Evolutionary conservation across 352 stramenopile species (phyloP), one percentile per base, ranked within the genome.

Genomic region (Plasmopara halstedii): DNA sequence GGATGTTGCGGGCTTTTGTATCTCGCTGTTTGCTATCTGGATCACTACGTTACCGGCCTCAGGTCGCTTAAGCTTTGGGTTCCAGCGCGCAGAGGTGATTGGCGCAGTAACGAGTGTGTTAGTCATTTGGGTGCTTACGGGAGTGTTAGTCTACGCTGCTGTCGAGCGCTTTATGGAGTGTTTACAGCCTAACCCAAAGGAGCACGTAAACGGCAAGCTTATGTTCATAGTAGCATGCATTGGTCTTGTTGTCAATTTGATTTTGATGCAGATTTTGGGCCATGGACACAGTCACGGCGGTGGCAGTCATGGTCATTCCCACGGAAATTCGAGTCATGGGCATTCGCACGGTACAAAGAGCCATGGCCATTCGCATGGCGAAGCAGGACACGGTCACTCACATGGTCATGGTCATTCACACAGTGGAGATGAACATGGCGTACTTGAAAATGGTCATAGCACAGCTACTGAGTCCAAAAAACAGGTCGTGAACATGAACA

Each of bases 141-240:
- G 94, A 27, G 79, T 93, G 48, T 78, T 99, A 15, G 77, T 98
- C 6, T 93, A 94, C 36, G 93, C 97, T 35, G 97, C 95, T 1
- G 64, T 98, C 29, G 64, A 88, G 54, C 81, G 96, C 37, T 79
- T 92, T 49, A 58, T 83, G 43, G 77, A 91, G 45, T 85, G 72
- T 31, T 62, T 96, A 14, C 22, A 82, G 41, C 74, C 76, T 6
- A 59, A 94, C 64, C 70, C 80, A 9, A 61, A 73, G 34, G 86
- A 94, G 55, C 54, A 58, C 42, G 94, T 99, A 1, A 83, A 99
- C 62, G 96, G 96, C 64, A 90, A 89, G 50, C 56, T 99, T 51
- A 99, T 99, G 97, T 95, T 95, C 59, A 85, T 94, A 18, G 87
- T 99, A 43, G 94, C 95, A 2, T 73, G 71, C 45, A 92, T 99